Conservation (phyloP, 2,329 filamentous ascomycete genomes). For the Didymella segeticola region DNA sequence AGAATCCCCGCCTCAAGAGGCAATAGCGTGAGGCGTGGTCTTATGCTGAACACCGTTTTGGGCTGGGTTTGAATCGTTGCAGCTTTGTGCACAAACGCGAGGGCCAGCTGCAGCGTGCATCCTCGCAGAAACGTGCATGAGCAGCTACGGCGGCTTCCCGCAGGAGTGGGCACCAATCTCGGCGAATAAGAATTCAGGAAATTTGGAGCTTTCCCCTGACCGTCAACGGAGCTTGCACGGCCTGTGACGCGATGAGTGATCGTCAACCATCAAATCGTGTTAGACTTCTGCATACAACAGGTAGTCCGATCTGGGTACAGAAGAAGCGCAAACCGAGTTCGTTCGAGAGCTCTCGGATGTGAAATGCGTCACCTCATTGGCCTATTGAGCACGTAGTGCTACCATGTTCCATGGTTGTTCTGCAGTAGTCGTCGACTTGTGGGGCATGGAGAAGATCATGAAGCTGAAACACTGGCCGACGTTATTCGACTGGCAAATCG, state of each 20-base stretch:
- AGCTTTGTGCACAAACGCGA: slow-evolving; percentile 37
- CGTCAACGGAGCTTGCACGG: slow-evolving; percentile 13
- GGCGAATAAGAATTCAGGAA: slow-evolving; percentile 25
- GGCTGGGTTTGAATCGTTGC: slow-evolving; percentile 35
- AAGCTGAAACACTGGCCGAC: slow-evolving; percentile 30
- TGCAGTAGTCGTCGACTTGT: slow-evolving; percentile 20
- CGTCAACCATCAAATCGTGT: slow-evolving; percentile 10
- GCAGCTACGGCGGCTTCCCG: slow-evolving; percentile 25
- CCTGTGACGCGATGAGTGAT: slow-evolving; percentile 23
- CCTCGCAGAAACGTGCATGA: slow-evolving; percentile 35
- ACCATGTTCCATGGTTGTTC: slow-evolving; percentile 12
- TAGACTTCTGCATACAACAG: slow-evolving; percentile 5
- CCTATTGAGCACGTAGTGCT: neutral
- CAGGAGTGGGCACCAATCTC: slow-evolving; percentile 30
- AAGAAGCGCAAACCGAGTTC: slow-evolving; percentile 1
- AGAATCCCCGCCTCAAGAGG: slow-evolving; percentile 28
- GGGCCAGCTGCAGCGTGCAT: slow-evolving; percentile 36
- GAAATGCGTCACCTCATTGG: neutral
- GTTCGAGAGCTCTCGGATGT: neutral
- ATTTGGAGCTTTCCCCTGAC: slow-evolving; percentile 27
- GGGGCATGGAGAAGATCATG: slow-evolving; percentile 15
- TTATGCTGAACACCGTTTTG: slow-evolving; percentile 31
- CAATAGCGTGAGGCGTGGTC: slow-evolving; percentile 28
- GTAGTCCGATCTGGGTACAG: slow-evolving; percentile 2
- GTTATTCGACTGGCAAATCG: slow-evolving; percentile 17